Evolutionary conservation across 345 rosid genomes (phyloP), one percentile per base, ranked within the genome.

Genomic region (Cardamine occulta): DNA sequence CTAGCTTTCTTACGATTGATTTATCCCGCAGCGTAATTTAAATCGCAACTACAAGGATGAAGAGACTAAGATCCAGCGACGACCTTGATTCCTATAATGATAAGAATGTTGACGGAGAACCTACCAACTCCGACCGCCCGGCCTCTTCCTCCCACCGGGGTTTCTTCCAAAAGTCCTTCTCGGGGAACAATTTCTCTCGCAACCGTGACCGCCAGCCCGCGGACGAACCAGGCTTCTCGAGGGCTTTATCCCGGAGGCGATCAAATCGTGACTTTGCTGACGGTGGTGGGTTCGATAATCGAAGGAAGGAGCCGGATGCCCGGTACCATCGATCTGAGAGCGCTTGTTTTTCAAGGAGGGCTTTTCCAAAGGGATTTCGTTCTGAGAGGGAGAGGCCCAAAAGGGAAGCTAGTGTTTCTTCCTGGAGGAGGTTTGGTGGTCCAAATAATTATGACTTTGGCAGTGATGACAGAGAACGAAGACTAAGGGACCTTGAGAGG

Each of bases 41-140:
- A 44, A 40, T 44, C 18, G 18, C 18, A 63, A 57, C 29, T 49
- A 51, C 51, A 47, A 70, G 34, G 51, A 88, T 88, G 98, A 93
- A 93, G 91, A 83, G 97, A 31, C 77, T 89, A 84, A 88, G 92
- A 82, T 93, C 98, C 47, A 89, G 86, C 76, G 92, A 88, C 47
- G 96, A 91, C 83, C 86, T 91, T 31, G 89, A 84, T 79, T 89
- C 87, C 21, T 82, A 66, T 1, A 76, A 69, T 35, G 93, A 88
- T 23, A 89, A 86, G 58, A 79, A 40, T 70, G 67, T 73, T 2
- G 67, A 60, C 8, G 85, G 85, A 62, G 93, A 84, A 18, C 63
- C 85, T 29, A 72, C 68, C 75, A 85, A 81, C 72, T 85, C 79
- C 21, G 82, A 79, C 71, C 85, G 90, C 19, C 75, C 86, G 12